A percentile compares a stretch with the other conserved stretches of the same genome.
These are phyloP conservation scores for Singerocomus inundabilis DNA, from an alignment of 1,284 basidiomycete species.

Conservation along the genomic window DNA sequence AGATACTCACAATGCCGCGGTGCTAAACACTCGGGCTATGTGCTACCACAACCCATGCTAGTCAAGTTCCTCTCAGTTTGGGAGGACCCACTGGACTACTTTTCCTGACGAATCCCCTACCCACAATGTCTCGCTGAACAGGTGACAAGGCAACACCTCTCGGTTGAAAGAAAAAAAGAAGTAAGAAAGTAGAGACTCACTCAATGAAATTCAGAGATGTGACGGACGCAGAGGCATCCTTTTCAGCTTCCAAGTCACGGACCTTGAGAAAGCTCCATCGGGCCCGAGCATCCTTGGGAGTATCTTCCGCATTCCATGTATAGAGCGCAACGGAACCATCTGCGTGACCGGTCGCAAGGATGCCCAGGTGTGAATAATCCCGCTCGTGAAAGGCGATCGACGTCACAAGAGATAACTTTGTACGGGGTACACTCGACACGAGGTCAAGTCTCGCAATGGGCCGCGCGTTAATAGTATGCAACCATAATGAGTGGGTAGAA, in stretches of 20 bases:
- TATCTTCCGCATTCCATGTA: conserved; percentile 76
- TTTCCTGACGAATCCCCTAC: conserved; percentile 27
- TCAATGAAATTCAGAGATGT: conserved; percentile 70
- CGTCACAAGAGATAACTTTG: conserved; percentile 49
- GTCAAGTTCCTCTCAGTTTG: conserved; percentile 14
- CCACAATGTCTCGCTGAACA: conserved; percentile 25
- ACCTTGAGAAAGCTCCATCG: conserved; percentile 72
- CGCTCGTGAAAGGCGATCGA: conserved; percentile 79
- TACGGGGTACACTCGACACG: conserved; percentile 37
- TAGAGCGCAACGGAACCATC: conserved; percentile 68
- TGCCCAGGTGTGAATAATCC: conserved; percentile 68
- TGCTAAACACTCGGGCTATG: no score
- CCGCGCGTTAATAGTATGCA: conserved; percentile 83
- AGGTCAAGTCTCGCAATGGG: conserved; percentile 69
- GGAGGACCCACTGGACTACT: conserved; percentile 23
- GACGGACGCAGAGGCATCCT: conserved; percentile 43
- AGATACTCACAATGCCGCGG: no score
- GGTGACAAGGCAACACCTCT: background rate
- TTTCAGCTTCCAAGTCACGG: conserved; percentile 55
- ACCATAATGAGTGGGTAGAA: conserved; percentile 60
- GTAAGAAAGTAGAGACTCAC: conserved; percentile 38
- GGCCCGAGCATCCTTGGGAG: conserved; percentile 57
- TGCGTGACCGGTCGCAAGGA: conserved; percentile 66
- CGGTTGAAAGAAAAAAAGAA: background rate
- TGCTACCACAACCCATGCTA: background rate